Evolutionary conservation across 176 grass and related monocot genomes (phyloP), one percentile per base, ranked within the genome.

Genomic region (Eleusine indica): DNA sequence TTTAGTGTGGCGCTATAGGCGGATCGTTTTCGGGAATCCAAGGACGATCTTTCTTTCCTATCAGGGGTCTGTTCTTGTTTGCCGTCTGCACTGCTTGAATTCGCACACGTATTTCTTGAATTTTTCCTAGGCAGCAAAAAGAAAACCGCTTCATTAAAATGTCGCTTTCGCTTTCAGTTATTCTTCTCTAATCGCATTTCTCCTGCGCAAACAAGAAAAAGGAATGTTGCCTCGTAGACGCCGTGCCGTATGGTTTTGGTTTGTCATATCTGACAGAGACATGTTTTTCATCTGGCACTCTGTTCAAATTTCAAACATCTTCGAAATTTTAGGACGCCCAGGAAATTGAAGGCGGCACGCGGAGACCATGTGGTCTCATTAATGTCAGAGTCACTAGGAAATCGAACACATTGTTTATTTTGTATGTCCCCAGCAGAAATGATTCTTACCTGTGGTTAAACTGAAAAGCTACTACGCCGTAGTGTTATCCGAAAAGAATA

Each of bases 321-420:
- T 67, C 30, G 35, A 58, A 54, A 46, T 32, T 19, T 35, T 16
- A 48, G 74, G 11, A 41, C 28, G 17, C 68, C 22, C 44, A 67
- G 40, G 51, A 58, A 68, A 73, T 40, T 77, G 44, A 85, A 91
- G 52, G 68, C 75, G 8, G 68, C 66, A 25, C 71, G 42, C 51
- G 3, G 5, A 12, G 68, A 17, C 87, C 87, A 84, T 86, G 90
- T 89, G 90, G 14, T 71, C 75, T 25, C 83, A 83, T 92, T 89
- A 73, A 89, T 86, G 40, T 21, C 48, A 6, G 16, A 88, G 60
- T 29, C 58, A 22, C 4, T 68, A 48, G 14, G 30, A 37, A 67
- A 54, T 43, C 1, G 10, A 56, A 74, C 25, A 14, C 69, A 1
- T 83, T 41, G 64, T 89, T 89, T 76, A 71, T 71, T 53, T 13